phyloP scores from a whole-genome alignment of 2,329 filamentous ascomycete genomes.

The Dendrostoma leiphaemia region DNA sequence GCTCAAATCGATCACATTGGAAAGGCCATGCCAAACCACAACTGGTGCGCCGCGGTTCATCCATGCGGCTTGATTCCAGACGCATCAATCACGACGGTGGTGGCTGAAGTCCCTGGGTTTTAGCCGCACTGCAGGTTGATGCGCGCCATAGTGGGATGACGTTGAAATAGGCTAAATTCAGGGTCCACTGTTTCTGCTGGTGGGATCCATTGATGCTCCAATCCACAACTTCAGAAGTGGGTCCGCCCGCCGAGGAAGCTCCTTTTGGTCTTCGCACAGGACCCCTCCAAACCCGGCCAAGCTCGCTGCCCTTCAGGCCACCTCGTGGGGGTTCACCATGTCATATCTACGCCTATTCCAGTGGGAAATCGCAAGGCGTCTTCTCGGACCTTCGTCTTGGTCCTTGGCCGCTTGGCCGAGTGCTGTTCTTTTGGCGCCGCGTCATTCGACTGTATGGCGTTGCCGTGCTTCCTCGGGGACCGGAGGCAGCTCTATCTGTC shows the following conservation, averaged over 20 bases:
- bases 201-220: no score
- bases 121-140: slow-evolving; percentile 23
- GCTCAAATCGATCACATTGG: neutral
- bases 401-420: no score
- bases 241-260: slow-evolving; percentile 13
- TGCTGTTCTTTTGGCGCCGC: no score
- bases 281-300: neutral
- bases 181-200: neutral
- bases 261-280: neutral
- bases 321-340: no score
- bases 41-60: neutral
- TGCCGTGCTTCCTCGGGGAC: no score
- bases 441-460: no score
- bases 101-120: neutral
- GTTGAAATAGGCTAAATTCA: slow-evolving; percentile 17
- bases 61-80: neutral
- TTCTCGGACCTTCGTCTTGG: no score
- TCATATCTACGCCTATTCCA: no score
- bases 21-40: neutral
- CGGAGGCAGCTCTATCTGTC: no score
- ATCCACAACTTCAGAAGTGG: slow-evolving; percentile 28
- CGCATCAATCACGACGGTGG: neutral
- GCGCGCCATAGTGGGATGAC: neutral
- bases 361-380: no score
- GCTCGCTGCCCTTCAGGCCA: no score